Evolutionary conservation across 805 yeast species (phyloP), one percentile per base, ranked within the genome.

Genomic region (Ogataea pini): DNA sequence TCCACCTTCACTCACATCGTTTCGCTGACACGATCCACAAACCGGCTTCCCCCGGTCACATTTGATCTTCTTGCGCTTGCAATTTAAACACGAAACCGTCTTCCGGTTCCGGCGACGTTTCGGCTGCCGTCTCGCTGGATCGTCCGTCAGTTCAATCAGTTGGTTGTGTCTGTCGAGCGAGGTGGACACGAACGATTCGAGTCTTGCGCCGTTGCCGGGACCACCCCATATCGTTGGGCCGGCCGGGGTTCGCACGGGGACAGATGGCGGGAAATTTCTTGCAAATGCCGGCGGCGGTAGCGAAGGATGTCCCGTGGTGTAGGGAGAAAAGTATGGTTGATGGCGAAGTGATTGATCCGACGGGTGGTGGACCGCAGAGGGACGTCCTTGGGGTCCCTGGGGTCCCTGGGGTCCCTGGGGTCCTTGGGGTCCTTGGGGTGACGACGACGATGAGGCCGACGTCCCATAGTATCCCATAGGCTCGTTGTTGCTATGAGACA

Each of bases 21-120:
- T 59, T 19, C 49, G 51, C 1, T 46, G 7, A 52, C 74, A 70
- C 2, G 69, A 57, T 0, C 68, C 65, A 50, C 74, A 70, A 13
- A 48, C 50, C 7, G 73, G 74, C 56, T 62, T 60, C 8, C 38
- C 45, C 20, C 70, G 55, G 48, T 69, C 72, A 55, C 74, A 70
- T 48, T 75, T 76, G 13, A 78, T 79, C 53, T 78, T 78, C 46
- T 79, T 63, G 56, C 73, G 68, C 49, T 79, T 69, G 57, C 83
- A 78, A 37, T 71, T 54, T 43, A 60, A 40, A 51, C 69, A 65
- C 4, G 69, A 64, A 1, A 76, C 64, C 3, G 80, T 76, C 4
- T 72, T 73, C 56, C 81, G 69, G 58, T 77, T 76, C 54, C 82
- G 66, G 51, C 67, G 72, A 49, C 72, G 60, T 45, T 54, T 50